Conservation (phyloP, 2,329 filamentous ascomycete species). For the Nemania diffusa region DNA sequence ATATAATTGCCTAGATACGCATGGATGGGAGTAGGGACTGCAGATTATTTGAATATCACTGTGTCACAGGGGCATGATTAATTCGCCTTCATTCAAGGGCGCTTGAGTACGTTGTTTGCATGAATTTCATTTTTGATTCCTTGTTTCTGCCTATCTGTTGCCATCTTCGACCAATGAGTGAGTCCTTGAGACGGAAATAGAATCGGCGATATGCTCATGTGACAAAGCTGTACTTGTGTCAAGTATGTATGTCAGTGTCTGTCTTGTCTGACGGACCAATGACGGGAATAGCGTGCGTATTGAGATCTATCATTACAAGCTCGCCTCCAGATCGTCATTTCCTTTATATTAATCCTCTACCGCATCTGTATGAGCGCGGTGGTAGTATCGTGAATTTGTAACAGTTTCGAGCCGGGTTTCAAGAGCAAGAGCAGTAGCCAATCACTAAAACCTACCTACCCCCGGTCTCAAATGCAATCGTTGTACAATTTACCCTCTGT, state of each 20-base stretch:
- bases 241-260: too few relatives aligned
- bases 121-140: too few relatives aligned
- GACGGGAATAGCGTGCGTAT: too few relatives aligned
- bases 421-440: neutral
- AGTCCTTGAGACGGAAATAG: too few relatives aligned
- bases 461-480: neutral
- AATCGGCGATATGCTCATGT: too few relatives aligned
- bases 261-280: too few relatives aligned
- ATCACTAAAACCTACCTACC: slow-evolving; percentile 1
- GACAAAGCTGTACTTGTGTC: too few relatives aligned
- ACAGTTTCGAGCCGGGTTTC: neutral
- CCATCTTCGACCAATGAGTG: too few relatives aligned
- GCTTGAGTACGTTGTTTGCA: neutral
- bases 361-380: neutral
- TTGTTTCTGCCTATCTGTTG: too few relatives aligned
- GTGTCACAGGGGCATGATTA: too few relatives aligned
- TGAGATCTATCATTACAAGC: neutral
- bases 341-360: neutral
- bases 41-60: neutral
- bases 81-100: neutral
- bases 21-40: neutral
- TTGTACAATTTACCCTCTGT: slow-evolving; percentile 5
- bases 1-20: neutral
- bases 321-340: neutral
- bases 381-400: neutral